phyloP scores from a whole-genome alignment of 1,284 basidiomycete genomes.

The Exsudoporus floridanus region DNA sequence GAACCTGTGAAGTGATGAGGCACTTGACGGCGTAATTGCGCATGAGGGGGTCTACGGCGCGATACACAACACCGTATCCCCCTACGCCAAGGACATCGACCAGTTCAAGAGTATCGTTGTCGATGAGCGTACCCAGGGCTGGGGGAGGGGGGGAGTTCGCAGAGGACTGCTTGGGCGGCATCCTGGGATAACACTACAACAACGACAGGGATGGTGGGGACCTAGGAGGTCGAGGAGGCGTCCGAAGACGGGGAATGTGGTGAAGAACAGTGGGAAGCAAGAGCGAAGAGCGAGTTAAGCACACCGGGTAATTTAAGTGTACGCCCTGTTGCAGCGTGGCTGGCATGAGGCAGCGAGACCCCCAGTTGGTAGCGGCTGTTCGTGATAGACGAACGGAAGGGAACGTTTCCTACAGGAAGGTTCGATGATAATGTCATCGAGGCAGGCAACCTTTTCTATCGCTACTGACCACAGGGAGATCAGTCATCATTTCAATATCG shows the following conservation, averaged over 20 bases:
- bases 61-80: constrained; percentile 96
- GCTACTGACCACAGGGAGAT: constrained; percentile 22
- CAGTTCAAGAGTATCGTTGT: constrained; percentile 81
- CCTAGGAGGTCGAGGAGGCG: constrained; percentile 28
- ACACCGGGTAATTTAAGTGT: constrained; percentile 45
- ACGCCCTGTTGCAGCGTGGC: constrained; percentile 53
- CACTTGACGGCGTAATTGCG: constrained; percentile 91
- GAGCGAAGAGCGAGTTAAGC: constrained; percentile 32
- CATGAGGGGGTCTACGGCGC: constrained; percentile 64
- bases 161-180: constrained; percentile 49
- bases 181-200: constrained; percentile 23
- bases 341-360: constrained; percentile 53
- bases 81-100: constrained; percentile 90
- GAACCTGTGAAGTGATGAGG: constrained; percentile 59
- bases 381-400: constrained; percentile 36
- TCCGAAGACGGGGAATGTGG: constrained; percentile 26
- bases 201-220: constrained; percentile 19
- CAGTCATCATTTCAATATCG: constrained; percentile 39
- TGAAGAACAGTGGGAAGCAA: constrained; percentile 24
- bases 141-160: constrained; percentile 57
- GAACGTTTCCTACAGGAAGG: constrained; percentile 31
- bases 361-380: constrained; percentile 32
- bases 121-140: constrained; percentile 74
- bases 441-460: constrained; percentile 33
- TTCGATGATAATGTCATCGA: constrained; percentile 33